These are phyloP conservation scores for Starmerella stigmatis DNA, from an alignment of 805 yeast genomes.

Conservation along the genomic window DNA sequence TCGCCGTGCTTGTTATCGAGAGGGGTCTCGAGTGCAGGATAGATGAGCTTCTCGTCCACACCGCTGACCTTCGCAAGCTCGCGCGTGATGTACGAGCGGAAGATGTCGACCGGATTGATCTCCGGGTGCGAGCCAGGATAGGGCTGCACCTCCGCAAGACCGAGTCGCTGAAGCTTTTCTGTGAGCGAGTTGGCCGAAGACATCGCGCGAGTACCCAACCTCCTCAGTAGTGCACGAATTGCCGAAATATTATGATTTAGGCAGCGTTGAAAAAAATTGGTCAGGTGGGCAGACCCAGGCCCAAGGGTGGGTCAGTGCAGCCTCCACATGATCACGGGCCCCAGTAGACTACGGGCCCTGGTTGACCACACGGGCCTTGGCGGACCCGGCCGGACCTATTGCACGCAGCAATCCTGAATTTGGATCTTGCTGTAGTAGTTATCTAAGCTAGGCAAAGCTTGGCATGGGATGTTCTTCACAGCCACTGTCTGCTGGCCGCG, in stretches of 20 bases:
- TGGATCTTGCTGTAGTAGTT: no score
- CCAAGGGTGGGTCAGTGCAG: no score
- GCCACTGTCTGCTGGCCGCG: no score
- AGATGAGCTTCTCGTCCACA: constrained; percentile 59
- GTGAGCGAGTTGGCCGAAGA: constrained; percentile 19
- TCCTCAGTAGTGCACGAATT: constrained; percentile 4
- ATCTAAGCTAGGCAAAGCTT: no score
- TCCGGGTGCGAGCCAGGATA: constrained; percentile 57
- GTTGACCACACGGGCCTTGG: no score
- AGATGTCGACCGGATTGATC: constrained; percentile 70
- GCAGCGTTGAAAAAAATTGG: neutral
- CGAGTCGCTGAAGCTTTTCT: constrained; percentile 21
- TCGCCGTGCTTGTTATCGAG: constrained; percentile 84
- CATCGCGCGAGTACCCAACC: constrained; percentile 16
- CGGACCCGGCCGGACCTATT: no score
- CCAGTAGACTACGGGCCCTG: no score
- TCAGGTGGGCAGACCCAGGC: neutral
- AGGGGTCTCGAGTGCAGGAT: constrained; percentile 82
- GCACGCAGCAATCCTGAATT: no score
- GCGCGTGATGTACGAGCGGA: constrained; percentile 78
- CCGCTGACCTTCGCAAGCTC: constrained; percentile 65
- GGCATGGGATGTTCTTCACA: no score
- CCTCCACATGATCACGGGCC: no score
- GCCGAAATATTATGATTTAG: neutral
- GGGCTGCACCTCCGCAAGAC: constrained; percentile 18